A percentile compares a stretch with the other conserved stretches of the same genome.
phyloP scores from a whole-genome alignment of 345 rosid genomes.

The Leavenworthia alabamica region DNA sequence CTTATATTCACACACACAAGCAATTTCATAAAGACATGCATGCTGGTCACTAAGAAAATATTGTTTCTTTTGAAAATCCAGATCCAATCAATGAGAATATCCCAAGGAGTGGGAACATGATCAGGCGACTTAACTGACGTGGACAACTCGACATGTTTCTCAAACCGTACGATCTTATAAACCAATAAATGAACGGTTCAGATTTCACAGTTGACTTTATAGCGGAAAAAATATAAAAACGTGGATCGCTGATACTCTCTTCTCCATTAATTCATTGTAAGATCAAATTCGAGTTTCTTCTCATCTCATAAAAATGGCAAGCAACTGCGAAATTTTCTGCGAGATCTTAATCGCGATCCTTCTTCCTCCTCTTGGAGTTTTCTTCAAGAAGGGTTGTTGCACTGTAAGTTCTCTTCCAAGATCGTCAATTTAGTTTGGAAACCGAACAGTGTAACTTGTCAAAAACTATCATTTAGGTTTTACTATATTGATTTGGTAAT shows the following conservation, averaged over 20 bases:
- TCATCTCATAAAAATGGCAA: conserved; percentile 40
- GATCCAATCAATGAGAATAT: conserved; percentile 6
- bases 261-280: background rate
- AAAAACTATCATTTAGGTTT: background rate
- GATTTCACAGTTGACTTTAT: conserved; percentile 6
- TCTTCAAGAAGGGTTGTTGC: conserved; percentile 86
- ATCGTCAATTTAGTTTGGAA: background rate
- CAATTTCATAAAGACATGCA: too few relatives aligned
- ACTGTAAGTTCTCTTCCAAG: conserved; percentile 36
- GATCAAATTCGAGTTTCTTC: background rate
- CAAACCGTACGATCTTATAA: conserved; percentile 3
- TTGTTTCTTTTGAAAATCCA: too few relatives aligned
- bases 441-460: background rate
- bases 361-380: conserved; percentile 87
- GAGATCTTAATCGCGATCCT: conserved; percentile 75
- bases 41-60: too few relatives aligned
- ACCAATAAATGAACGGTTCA: background rate
- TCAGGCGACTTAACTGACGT: background rate
- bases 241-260: conserved; percentile 4
- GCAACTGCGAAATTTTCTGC: conserved; percentile 55
- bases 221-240: background rate
- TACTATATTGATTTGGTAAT: background rate
- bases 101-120: conserved; percentile 3
- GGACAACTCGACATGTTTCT: conserved; percentile 11
- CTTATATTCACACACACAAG: background rate